Base-by-base conservation (phyloP, 305 asterid genomes). In the Nicotiana rustica region DNA sequence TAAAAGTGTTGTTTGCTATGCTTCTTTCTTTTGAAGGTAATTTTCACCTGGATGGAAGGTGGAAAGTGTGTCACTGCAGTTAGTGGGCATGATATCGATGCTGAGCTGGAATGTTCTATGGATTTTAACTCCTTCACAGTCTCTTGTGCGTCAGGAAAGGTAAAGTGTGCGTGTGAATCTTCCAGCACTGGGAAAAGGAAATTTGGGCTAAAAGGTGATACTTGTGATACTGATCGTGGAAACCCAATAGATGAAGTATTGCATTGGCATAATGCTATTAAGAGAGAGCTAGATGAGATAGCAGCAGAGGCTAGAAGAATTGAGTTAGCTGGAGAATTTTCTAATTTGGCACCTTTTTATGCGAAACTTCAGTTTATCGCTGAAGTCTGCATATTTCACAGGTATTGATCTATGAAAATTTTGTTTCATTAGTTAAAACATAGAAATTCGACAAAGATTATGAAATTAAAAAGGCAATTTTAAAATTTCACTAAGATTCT, bases 381-480 rank as follows among this genome's bases (percentile, higher is more conserved):
- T 61, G 90, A 89, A 21, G 86, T 89, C 65, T 87, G 90, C 88
- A 89, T 87, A 77, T 87, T 85, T 66, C 92, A 89, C 88, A 89
- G 92, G 92, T 89, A 81, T 19, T 59, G 67, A 25, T 64, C 73
- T 47, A 81, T 68, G 29, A 77, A 29, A 55, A 77, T 4, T 15
- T 49, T 69, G 7, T 31, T 57, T 81, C 66, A 76, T n/a, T 55
- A 55, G 17, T 76, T 55, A 62, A 75, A 49, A 55, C 15, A 9
- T 52, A 15, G 80, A 75, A 29, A 75, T 76, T 76, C 5, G 3
- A 52, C 80, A 76, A 76, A 76, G n/a, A 21, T 55, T 76, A 55
- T 55, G 49, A 76, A 10, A 29, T 62, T 76, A n/a, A 36, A 68
- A 41, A n/a, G 18, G 55, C 76, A 67, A 41, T 41, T 67, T 7